Evolutionary conservation across 225 moss, liverwort and hornwort genomes (phyloP), one percentile per base, ranked within the genome.

Genomic region (Antitrichia curtipendula): DNA sequence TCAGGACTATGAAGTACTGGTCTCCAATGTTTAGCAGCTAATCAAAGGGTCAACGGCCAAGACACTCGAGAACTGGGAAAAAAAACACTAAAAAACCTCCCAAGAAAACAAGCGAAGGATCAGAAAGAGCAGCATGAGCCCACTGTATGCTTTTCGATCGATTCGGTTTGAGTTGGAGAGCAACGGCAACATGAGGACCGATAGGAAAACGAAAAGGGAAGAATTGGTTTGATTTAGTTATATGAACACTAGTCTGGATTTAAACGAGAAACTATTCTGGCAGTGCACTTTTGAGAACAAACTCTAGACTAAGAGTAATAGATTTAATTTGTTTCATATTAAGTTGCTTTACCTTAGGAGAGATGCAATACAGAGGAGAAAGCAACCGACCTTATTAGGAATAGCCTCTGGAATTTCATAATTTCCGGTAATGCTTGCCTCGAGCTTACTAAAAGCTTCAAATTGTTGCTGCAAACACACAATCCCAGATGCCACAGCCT

Each of bases 321-420:
- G 7, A 47, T 84, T 60, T 34, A 15, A 78, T 66, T 40, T 56
- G 10, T 81, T 87, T 68, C 74, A 60, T 15, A 54, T 73, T 50
- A 81, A 77, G 32, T 70, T 85, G 62, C 58, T 41, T 47, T 23
- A 34, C 31, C 29, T 79, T 11, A 60, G 17, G 24, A 72, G 49
- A 43, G 81, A 76, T 56, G 43, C 47, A 64, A 76, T 24, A 70
- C 12, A 69, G 25, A 64, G 28, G 60, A 75, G 17, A 84, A 60
- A 68, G 81, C 12, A 69, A 36, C 64, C 75, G 74, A 96, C 97
- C 92, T 96, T 90, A 34, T 82, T 31, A 81, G 95, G 88, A 65
- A 92, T 92, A 50, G 95, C 95, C 40, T 91, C 88, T 45, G 97
- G 95, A 76, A 98, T 93, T 65, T 87, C 87, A 43, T 91, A 94